phyloP scores from a whole-genome alignment of 2,329 filamentous ascomycete species.

The Ampelomyces quisqualis region DNA sequence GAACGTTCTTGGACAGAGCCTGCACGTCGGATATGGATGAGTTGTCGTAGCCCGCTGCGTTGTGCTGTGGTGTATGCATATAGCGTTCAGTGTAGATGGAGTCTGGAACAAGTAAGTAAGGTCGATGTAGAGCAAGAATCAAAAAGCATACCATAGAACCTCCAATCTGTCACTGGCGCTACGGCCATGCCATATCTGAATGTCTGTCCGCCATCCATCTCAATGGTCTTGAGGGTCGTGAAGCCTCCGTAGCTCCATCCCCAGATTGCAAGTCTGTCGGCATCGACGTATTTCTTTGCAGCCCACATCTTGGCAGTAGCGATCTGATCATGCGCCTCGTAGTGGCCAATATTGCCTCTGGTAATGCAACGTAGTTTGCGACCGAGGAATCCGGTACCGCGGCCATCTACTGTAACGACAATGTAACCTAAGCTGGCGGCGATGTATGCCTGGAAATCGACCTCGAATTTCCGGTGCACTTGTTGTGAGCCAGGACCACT shows the following conservation, averaged over 20 bases:
- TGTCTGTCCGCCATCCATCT: constrained; percentile 82
- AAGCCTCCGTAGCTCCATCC: constrained; percentile 98
- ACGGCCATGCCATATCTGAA: constrained; percentile 98
- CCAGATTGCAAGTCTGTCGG: constrained; percentile 85
- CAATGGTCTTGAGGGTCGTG: constrained; percentile 90
- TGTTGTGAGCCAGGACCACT: constrained; percentile 91
- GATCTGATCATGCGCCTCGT: constrained; percentile 89
- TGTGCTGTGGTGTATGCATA: constrained; percentile 91
- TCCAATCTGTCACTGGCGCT: constrained; percentile 97
- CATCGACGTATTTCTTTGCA: constrained; percentile 78
- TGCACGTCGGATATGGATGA: constrained; percentile 72
- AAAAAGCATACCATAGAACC: constrained; percentile 67
- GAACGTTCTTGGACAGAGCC: constrained; percentile 72
- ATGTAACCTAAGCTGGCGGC: constrained; percentile 86
- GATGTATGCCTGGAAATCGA: constrained; percentile 90
- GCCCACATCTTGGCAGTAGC: constrained; percentile 84
- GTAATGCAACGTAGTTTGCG: constrained; percentile 79
- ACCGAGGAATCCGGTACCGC: constrained; percentile 88
- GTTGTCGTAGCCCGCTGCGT: constrained; percentile 72
- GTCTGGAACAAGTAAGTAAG: constrained; percentile 51
- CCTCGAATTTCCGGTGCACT: constrained; percentile 74
- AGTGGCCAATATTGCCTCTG: constrained; percentile 79
- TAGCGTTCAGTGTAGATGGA: constrained; percentile 94
- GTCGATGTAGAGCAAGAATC: background rate
- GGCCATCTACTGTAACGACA: constrained; percentile 90